phyloP scores from a whole-genome alignment of 352 stramenopile genomes.

The Aphanomyces stellatus region DNA sequence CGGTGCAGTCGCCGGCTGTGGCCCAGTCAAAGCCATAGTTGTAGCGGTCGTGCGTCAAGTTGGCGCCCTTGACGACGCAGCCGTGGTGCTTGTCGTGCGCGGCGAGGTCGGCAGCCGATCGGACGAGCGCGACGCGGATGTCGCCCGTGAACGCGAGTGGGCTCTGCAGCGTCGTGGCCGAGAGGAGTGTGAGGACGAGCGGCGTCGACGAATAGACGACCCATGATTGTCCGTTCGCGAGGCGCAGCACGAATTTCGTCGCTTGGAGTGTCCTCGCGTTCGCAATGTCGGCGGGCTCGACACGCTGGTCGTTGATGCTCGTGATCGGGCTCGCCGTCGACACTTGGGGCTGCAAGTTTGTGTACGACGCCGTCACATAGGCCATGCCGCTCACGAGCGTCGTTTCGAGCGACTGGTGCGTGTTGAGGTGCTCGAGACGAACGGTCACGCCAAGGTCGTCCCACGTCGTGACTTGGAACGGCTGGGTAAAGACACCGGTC shows the following conservation, averaged over 20 bases:
- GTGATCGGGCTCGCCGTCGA: conserved; percentile 33
- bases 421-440: conserved; percentile 26
- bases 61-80: conserved; percentile 43
- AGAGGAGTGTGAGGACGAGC: background rate
- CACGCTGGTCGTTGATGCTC: conserved; percentile 33
- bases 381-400: conserved; percentile 58
- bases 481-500: background rate
- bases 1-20: conserved; percentile 37
- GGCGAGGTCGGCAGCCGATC: conserved; percentile 10
- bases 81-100: conserved; percentile 54
- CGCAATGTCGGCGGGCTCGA: background rate
- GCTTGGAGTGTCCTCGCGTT: conserved; percentile 23
- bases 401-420: conserved; percentile 30
- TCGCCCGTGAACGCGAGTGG: background rate
- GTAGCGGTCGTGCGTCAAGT: background rate
- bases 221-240: conserved; percentile 51
- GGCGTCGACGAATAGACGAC: conserved; percentile 40
- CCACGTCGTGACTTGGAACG: conserved; percentile 50
- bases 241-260: conserved; percentile 42
- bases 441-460: conserved; percentile 54
- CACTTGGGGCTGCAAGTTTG: conserved; percentile 32
- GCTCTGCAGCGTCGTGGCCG: background rate
- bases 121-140: conserved; percentile 10
- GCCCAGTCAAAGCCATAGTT: conserved; percentile 38
- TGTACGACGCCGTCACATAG: conserved; percentile 44